A percentile compares a stretch with the other conserved stretches of the same genome.
phyloP scores from a whole-genome alignment of 352 stramenopile species.

The Pythium phragmitis region DNA sequence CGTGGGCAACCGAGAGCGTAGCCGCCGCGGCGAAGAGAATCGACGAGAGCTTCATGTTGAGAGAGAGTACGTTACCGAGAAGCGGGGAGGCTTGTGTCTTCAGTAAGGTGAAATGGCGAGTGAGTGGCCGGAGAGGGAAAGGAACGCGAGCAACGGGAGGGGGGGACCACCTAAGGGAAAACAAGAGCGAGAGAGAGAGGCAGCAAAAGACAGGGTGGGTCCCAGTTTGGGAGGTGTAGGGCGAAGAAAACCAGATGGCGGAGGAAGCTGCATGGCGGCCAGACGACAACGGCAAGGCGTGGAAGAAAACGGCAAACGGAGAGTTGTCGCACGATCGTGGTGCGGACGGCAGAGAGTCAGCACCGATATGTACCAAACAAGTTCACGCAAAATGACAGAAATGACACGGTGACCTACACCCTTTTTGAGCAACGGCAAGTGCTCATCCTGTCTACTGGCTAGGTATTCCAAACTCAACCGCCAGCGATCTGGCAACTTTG shows the following conservation, averaged over 20 bases:
- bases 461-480: not conserved
- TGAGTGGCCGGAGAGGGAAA: constrained; percentile 3
- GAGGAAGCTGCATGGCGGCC: not conserved
- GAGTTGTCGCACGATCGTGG: not conserved
- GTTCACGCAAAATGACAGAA: not conserved
- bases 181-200: not conserved
- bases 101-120: constrained; percentile 29
- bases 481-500: no score
- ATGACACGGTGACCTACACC: not conserved
- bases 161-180: not conserved
- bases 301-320: not conserved
- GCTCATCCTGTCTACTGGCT: not conserved
- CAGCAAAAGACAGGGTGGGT: not conserved
- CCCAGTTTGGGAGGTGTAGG: not conserved
- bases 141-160: not conserved
- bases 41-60: constrained; percentile 15
- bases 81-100: constrained; percentile 12
- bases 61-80: constrained; percentile 23
- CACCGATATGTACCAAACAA: not conserved
- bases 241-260: no score
- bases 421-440: not conserved
- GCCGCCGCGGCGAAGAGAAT: constrained; percentile 6
- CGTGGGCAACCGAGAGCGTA: constrained; percentile 5
- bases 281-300: not conserved
- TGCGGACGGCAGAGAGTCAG: not conserved